These are phyloP conservation scores for Hymenoscyphus albidus DNA, from an alignment of 2,329 filamentous ascomycete genomes.

Conservation along the genomic window DNA sequence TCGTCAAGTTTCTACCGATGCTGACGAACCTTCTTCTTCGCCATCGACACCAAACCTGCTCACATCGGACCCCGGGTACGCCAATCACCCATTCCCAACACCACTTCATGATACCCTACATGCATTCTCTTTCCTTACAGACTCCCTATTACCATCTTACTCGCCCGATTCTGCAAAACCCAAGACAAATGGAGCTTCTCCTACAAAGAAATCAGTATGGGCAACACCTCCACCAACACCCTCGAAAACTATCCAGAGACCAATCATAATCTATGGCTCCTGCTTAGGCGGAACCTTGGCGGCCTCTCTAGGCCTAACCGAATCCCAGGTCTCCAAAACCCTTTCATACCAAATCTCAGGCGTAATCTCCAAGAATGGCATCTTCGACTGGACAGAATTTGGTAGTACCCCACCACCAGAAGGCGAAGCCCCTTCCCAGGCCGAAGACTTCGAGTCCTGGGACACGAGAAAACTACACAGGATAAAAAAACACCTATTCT, in stretches of 20 bases:
- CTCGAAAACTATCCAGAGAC: constrained; percentile 16
- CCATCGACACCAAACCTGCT: constrained; percentile 12
- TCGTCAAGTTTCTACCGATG: background rate
- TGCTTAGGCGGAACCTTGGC: constrained; percentile 56
- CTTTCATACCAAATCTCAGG: constrained; percentile 43
- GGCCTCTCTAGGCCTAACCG: constrained; percentile 54
- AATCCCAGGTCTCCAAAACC: constrained; percentile 42
- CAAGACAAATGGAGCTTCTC: background rate
- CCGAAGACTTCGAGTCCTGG: constrained; percentile 16
- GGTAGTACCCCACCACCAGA: constrained; percentile 38
- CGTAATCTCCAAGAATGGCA: constrained; percentile 53
- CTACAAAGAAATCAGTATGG: background rate
- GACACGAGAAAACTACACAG: constrained; percentile 22
- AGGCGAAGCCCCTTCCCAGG: background rate
- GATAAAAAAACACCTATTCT: constrained; percentile 47
- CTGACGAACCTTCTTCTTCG: constrained; percentile 2
- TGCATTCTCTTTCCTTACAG: constrained; percentile 42
- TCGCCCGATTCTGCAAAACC: background rate
- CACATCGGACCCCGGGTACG: constrained; percentile 16
- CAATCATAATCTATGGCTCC: constrained; percentile 48
- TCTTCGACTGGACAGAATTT: constrained; percentile 63
- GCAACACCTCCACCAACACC: constrained; percentile 6
- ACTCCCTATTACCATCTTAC: constrained; percentile 18
- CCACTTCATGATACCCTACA: constrained; percentile 54
- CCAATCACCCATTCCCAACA: constrained; percentile 45